These are phyloP conservation scores for Rubus idaeus DNA, from an alignment of 306 rosid species.

Conservation along the genomic window DNA sequence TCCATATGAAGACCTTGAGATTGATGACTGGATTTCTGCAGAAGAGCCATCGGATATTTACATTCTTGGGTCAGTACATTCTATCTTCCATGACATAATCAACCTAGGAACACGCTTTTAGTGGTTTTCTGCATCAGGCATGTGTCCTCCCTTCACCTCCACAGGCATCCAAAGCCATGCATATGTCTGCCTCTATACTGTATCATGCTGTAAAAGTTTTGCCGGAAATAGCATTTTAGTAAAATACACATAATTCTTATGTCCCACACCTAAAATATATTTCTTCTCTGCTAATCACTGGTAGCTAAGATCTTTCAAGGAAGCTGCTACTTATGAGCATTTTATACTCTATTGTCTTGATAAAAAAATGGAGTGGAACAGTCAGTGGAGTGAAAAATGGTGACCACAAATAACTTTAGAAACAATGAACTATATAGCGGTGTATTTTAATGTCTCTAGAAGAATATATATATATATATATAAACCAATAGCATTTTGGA, in stretches of 20 bases:
- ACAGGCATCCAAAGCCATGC: neutral
- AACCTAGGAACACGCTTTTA: neutral
- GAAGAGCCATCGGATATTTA: constrained; percentile 78
- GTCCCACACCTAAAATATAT: neutral
- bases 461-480: neutral
- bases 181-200: neutral
- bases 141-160: neutral
- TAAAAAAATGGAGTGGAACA: neutral
- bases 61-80: constrained; percentile 74
- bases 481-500: neutral
- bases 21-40: constrained; percentile 79
- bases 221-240: neutral
- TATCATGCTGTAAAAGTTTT: neutral
- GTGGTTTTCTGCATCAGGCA: neutral
- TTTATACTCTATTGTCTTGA: neutral
- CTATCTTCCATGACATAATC: neutral
- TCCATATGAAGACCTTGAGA: constrained; percentile 72
- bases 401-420: neutral
- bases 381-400: neutral
- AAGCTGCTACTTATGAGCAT: neutral
- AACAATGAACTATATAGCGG: neutral
- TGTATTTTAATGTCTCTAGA: neutral
- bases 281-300: too few relatives aligned
- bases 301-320: neutral
- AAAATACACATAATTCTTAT: neutral